Conservation (phyloP, 225 moss, liverwort and hornwort genomes). For the Pseudisothecium myosuroides region DNA sequence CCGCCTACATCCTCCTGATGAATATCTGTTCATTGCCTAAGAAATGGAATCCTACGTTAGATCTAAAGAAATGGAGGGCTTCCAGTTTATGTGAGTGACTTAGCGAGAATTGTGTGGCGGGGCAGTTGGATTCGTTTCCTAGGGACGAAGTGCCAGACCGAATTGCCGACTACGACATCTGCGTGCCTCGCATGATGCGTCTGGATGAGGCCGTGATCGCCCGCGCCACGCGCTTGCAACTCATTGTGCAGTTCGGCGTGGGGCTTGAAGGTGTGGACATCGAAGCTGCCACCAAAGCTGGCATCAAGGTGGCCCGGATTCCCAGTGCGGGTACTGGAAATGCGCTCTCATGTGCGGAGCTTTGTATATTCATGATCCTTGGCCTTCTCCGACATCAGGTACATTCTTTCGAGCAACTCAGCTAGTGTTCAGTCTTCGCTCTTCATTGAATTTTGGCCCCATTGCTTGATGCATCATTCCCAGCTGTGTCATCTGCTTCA, state of each 20-base stretch:
- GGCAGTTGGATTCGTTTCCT: conserved; percentile 45
- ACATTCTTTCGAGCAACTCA: background rate
- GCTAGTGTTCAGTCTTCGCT: background rate
- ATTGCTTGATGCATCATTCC: background rate
- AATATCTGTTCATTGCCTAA: background rate
- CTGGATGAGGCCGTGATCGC: conserved; percentile 39
- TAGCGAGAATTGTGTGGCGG: background rate
- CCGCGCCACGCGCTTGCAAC: conserved; percentile 46
- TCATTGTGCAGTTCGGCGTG: conserved; percentile 75
- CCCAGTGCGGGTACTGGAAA: conserved; percentile 47
- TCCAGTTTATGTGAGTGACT: background rate
- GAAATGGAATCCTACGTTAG: background rate
- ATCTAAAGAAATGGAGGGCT: background rate
- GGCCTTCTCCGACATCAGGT: conserved; percentile 70
- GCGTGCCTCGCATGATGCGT: conserved; percentile 32
- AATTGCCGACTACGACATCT: conserved; percentile 64
- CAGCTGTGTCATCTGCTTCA: background rate
- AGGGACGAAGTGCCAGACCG: conserved; percentile 32
- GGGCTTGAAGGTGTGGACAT: conserved; percentile 80
- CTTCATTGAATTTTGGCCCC: background rate
- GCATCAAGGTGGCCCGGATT: conserved; percentile 58
- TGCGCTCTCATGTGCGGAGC: conserved; percentile 73
- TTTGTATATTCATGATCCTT: conserved; percentile 59
- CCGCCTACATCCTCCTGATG: background rate
- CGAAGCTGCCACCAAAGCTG: conserved; percentile 53